A percentile compares a stretch with the other conserved stretches of the same genome.
Conservation (phyloP, 306 rosid genomes). For the Astragalus membranaceus region DNA sequence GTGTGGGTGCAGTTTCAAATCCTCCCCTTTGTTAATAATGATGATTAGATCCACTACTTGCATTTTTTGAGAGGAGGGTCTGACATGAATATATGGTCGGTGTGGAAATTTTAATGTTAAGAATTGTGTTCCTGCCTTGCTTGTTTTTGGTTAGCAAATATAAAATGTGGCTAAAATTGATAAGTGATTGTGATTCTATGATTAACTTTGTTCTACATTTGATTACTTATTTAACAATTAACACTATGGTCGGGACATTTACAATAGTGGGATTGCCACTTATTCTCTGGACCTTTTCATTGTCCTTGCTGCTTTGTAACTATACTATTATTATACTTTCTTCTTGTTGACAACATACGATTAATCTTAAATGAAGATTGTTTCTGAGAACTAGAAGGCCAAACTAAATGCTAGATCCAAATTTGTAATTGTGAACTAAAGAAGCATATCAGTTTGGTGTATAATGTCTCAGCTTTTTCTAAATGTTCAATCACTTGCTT, state of each 20-base stretch:
- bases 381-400: not conserved
- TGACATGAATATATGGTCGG: too few relatives aligned
- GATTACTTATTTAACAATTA: slow-evolving; percentile 1
- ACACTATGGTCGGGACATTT: not conserved
- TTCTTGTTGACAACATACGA: not conserved
- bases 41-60: too few relatives aligned
- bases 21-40: too few relatives aligned
- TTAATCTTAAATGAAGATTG: not conserved
- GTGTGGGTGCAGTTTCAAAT: too few relatives aligned
- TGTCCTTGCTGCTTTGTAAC: not conserved
- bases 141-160: too few relatives aligned
- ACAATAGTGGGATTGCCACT: not conserved
- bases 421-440: not conserved
- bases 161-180: too few relatives aligned
- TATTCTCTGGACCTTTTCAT: too few relatives aligned
- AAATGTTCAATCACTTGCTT: not conserved
- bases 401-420: not conserved
- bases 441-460: not conserved
- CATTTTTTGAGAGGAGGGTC: too few relatives aligned
- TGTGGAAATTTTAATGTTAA: too few relatives aligned
- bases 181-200: not conserved
- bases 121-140: too few relatives aligned
- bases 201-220: not conserved
- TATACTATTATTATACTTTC: not conserved
- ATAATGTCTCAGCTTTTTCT: not conserved